Base-by-base conservation (phyloP, 208 protist genomes). In the Crithidia fasciculata region DNA sequence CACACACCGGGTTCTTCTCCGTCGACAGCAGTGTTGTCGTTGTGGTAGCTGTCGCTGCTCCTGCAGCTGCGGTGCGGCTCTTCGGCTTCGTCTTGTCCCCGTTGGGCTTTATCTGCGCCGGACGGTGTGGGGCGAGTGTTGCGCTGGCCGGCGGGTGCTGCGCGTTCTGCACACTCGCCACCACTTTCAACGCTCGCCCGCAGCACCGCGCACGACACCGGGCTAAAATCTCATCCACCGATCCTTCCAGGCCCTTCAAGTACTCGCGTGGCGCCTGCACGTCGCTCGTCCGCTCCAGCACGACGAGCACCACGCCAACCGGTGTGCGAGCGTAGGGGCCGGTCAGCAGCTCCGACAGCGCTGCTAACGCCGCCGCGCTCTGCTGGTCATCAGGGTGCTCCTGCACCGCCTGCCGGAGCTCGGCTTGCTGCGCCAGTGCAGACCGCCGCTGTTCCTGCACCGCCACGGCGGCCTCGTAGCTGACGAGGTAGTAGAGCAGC, bases 241-340 rank as follows among this genome's bases (percentile, higher is more conserved):
- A 71, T 16, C 71, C 47, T 77, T 87, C 80, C 12, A 90, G 67
- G 16, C 50, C 54, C 37, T 80, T 41, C 16, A 90, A 59, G 57
- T 80, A 83, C 36, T 74, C 74, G 2, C 86, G 82, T 18, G 77
- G 67, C 39, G 69, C 63, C 45, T 83, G 76, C 55, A 64, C 65
- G 16, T 65, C 60, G 56, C 80, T 87, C 5, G 80, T 76, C 13
- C 76, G 74, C 86, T 90, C 83, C 54, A 90, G 45, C 44, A 86
- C 28, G 19, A 87, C 52, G 5, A 83, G 44, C 18, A 80, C 59
- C 28, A 62, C 55, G 10, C 86, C 86, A 7, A 90, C 69, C 0
- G 70, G 69, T 8, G 67, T 28, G 44, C 80, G 53, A 2, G 62
- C 40, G 47, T 72, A 62, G 10, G 54, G 57, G 12, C 37, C 44